Evolutionary conservation across 176 grass and related monocot genomes (phyloP).

Genomic region (Oryza meyeriana): DNA sequence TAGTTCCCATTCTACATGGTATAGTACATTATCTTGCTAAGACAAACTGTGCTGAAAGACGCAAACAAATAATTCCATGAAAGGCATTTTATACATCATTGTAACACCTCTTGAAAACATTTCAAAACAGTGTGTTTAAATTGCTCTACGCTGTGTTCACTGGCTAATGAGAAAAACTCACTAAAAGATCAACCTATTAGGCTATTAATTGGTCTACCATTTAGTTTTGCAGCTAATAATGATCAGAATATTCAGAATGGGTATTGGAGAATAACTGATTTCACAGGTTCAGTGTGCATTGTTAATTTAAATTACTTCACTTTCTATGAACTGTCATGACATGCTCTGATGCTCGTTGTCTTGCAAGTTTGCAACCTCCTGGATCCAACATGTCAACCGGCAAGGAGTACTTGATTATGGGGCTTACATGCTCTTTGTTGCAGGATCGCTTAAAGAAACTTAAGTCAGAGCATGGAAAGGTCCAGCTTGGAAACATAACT

Average conservation of each 20-base stretch:
- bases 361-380: background rate
- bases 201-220: background rate
- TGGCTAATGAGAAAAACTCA: background rate
- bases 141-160: background rate
- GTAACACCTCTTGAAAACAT: background rate
- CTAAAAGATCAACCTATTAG: background rate
- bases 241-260: background rate
- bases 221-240: background rate
- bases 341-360: too few relatives aligned
- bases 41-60: too few relatives aligned
- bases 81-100: background rate
- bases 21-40: too few relatives aligned
- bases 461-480: constrained; percentile 71
- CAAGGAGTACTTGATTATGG: too few relatives aligned
- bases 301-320: background rate
- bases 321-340: too few relatives aligned
- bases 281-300: background rate
- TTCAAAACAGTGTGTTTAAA: background rate
- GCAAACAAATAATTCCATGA: too few relatives aligned
- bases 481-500: constrained; percentile 76
- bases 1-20: too few relatives aligned
- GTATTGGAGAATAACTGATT: background rate
- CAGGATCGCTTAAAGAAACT: constrained; percentile 85
- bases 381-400: background rate
- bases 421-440: background rate